Evolutionary conservation across 768 basidiomycete species (phyloP), one percentile per base, ranked within the genome.

Genomic region (Auricularia cornea): DNA sequence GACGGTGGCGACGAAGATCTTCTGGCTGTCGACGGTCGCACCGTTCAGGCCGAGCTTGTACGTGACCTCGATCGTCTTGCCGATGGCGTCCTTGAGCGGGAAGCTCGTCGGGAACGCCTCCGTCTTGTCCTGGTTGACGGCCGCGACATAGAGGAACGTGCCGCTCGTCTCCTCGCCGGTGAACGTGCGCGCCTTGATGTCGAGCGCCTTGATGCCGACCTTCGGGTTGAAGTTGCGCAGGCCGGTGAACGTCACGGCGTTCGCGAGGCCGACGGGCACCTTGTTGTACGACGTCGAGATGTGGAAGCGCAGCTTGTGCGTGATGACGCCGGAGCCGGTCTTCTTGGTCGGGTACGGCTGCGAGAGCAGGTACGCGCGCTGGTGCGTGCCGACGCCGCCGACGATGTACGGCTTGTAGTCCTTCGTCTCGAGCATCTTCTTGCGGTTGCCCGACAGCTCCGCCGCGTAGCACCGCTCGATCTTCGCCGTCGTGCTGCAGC

Each of bases 271-370:
- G 51, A 28, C 51, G 28, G 28, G 51, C 51, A 52, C 51, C 51
- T n/a, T 28, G 28, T 10, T 52, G 28, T 52, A 52, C n/a, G 51
- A 1, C 28, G 51, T 14, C 12, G 12, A 12, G 51, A 52, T 52
- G 51, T 52, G 51, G 51, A 52, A 52, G 51, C 51, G 51, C 20
- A 52, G 51, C 51, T 52, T 52, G 51, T 52, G 51, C n/a, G 51
- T 52, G 51, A 52, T 20, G 51, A 52, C 51, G 35, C 35, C 35
- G 10, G 35, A 38, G 35, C 10, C 35, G 51, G 8, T 52, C 8
- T n/a, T 41, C 11, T 10, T 20, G 20, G 10, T 41, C 11, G 20
- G 8, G 28, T 14, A 52, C n/a, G n/a, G 51, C 51, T 52, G 12
- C 8, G 51, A 52, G 28, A 52, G 51, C 51, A 52, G 51, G 51